Evolutionary conservation across 1,284 basidiomycete genomes (phyloP).

Genomic region (Blastosporella zonata): DNA sequence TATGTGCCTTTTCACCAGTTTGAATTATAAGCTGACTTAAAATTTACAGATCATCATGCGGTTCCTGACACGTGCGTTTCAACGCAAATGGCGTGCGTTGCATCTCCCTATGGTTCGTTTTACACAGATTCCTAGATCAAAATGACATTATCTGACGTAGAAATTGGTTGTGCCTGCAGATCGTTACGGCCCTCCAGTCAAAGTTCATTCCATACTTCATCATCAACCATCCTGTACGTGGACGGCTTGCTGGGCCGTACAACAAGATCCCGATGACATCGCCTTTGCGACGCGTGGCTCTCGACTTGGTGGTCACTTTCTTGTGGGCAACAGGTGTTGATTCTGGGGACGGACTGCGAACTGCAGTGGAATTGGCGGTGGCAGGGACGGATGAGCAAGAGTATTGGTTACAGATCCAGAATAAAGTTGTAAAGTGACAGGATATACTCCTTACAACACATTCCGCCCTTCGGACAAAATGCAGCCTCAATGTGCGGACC

Average conservation of each 20-base stretch:
- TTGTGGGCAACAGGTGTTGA: constrained; percentile 18
- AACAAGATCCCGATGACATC: constrained; percentile 49
- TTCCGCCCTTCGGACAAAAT: no score
- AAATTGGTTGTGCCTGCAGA: constrained; percentile 35
- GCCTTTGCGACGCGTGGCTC: constrained; percentile 32
- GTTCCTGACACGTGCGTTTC: constrained; percentile 58
- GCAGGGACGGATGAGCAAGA: constrained; percentile 33
- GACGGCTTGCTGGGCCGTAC: constrained; percentile 73
- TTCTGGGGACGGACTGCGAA: constrained; percentile 26
- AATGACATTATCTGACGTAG: no score
- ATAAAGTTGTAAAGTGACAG: neutral
- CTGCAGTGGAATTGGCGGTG: constrained; percentile 41
- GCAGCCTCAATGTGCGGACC: no score
- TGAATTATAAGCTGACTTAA: constrained; percentile 9
- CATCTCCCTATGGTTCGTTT: constrained; percentile 36
- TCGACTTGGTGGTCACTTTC: constrained; percentile 35
- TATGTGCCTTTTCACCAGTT: constrained; percentile 26
- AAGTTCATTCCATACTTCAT: constrained; percentile 77
- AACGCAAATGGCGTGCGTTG: constrained; percentile 49
- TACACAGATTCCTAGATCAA: neutral
- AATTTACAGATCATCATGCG: constrained; percentile 52
- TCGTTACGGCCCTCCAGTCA: constrained; percentile 42
- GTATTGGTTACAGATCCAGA: constrained; percentile 41
- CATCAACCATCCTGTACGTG: constrained; percentile 67
- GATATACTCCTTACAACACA: no score